phyloP scores from a whole-genome alignment of 73 alveolate genomes.

The Paramecium sonneborni region DNA sequence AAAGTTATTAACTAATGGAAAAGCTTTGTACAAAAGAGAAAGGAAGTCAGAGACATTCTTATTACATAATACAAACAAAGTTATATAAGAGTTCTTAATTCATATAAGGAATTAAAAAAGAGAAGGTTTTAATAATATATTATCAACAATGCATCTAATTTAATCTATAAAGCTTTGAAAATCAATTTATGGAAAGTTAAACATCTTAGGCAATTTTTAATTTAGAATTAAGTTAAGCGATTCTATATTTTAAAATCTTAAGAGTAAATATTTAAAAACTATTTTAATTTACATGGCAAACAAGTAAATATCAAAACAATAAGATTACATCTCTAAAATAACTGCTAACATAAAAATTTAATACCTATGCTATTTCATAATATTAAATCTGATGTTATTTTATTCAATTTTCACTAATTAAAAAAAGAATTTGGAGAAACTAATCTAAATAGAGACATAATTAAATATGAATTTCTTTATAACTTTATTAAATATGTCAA shows the following conservation, averaged over 20 bases:
- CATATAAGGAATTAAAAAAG: not conserved
- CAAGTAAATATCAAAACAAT: not conserved
- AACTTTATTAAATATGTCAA: not conserved
- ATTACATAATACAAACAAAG: not conserved
- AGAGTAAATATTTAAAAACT: not conserved
- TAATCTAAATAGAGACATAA: not conserved
- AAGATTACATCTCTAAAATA: not conserved
- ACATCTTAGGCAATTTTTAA: not conserved
- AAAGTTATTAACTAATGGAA: not conserved
- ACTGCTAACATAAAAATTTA: not conserved
- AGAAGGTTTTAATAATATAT: slow-evolving; percentile 7
- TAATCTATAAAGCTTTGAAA: not conserved
- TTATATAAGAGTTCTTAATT: not conserved
- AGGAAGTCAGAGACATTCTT: not conserved
- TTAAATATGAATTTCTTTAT: not conserved
- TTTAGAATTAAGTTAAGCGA: not conserved
- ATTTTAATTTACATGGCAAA: not conserved
- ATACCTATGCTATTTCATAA: not conserved
- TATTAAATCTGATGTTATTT: not conserved
- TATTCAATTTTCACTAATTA: not conserved
- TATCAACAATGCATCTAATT: slow-evolving; percentile 10
- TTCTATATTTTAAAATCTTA: not conserved
- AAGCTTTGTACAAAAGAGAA: not conserved
- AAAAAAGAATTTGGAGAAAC: not conserved
- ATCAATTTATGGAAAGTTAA: not conserved